Evolutionary conservation across 2,329 filamentous ascomycete genomes (phyloP), one percentile per base, ranked within the genome.

Genomic region (Aspergillus ochraceoroseus): DNA sequence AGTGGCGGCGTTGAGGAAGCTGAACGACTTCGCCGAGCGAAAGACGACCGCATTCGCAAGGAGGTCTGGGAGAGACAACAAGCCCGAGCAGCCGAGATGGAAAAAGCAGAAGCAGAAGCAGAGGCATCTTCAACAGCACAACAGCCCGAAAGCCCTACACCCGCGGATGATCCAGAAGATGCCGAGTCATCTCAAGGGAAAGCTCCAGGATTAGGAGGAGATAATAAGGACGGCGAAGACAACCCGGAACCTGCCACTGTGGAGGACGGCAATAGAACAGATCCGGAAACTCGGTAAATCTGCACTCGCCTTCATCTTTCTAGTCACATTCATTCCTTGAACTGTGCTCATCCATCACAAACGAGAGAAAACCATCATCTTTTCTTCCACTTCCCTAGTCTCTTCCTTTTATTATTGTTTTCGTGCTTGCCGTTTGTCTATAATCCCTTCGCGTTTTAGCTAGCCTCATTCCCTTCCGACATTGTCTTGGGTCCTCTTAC

Each of bases 1-100:
- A 89, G 85, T 9, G 92, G 92, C 27, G 92, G 92, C 0, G 83
- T 95, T 34, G 92, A 96, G 63, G 92, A 98, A 67, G 83, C 89
- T 0, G 92, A 98, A 67, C 77, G 92, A 38, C 73, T 87, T 31
- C 76, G 92, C 34, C 83, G 83, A 59, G 78, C 82, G 23, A 94
- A 90, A 62, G 92, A 98, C 56, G 92, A 96, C 46, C 76, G 79
- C 53, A 87, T 88, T 44, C 75, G 89, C 42, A 83, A 79, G 55
- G 89, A 95, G 63, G 85, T 78, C 17, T 75, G 69, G 58, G 76
- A 80, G 48, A 64, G 70, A 19, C 67, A 74, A 53, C 69, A 74
- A 45, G 70, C 68, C 32, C 61, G 73, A 44, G 69, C 70, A 42
- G 70, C 69, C 1, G 76, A 76, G 47, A 70, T 72, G 52, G 68